Base-by-base conservation (phyloP, 2,329 filamentous ascomycete species). In the Botrytis medusae region DNA sequence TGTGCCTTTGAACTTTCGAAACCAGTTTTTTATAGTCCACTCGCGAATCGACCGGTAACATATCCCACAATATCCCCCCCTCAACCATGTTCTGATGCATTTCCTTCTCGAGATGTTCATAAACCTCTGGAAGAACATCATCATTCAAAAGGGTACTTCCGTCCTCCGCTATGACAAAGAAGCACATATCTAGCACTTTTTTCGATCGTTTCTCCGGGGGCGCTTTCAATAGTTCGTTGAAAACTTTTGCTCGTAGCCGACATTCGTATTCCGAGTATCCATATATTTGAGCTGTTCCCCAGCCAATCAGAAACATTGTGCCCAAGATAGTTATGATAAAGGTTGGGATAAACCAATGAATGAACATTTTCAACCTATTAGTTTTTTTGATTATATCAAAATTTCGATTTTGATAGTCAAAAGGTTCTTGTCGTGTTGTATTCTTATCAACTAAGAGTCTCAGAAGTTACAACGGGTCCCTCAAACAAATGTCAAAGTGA, bases 251-350 rank as follows among this genome's bases (percentile, higher is more conserved):
- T 67, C 64, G 44, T 44, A 67, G 37, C 44, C 2, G 9, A 14
- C 16, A 16, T n/a, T 48, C 42, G 42, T n/a, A n/a, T 5, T 63
- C 3, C 16, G 7, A 29, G 29, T 18, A 5, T 62, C 1, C 14
- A 57, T 20, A 20, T 10, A 9, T 20, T 1, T 8, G 3, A 20
- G 6, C n/a, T 18, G 9, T 7, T 18, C 0, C 7, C 42, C 18
- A 44, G 42, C 42, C 42, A 20, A 7, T 0, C 3, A 20, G 1
- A 44, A 42, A 12, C 40, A 16, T 14, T 12, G 12, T 14, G 42
- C 14, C 4, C 5, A 16, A 0, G 7, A 57, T 2, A 29, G 2
- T 8, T 5, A n/a, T 1, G 0, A 3, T 29, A 9, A 12, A 4
- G 4, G 16, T 9, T 18, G 34, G 4, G 54, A 57, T 4, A 29